phyloP scores from a whole-genome alignment of 139 green algal species.

The Protoeuglena noctilucae region DNA sequence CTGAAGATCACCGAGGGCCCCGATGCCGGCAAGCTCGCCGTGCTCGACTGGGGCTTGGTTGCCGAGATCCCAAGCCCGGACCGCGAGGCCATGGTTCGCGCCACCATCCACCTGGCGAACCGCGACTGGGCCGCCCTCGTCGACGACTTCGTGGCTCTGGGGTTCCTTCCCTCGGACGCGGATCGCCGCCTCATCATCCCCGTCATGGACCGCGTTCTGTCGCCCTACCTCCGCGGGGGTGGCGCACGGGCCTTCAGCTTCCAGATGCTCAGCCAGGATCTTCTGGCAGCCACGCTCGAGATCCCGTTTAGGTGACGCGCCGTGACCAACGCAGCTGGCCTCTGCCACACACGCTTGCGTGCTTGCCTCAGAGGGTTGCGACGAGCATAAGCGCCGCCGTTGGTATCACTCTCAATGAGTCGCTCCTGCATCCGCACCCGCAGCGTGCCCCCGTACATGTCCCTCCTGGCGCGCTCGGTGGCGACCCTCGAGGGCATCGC shows the following conservation, averaged over 20 bases:
- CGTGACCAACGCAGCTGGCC: too few relatives aligned
- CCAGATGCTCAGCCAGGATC: slow-evolving; percentile 30
- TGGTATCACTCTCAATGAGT: too few relatives aligned
- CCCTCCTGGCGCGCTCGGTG: slow-evolving; percentile 45
- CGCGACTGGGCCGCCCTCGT: slow-evolving; percentile 51
- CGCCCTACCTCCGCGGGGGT: slow-evolving; percentile 59
- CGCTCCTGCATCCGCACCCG: too few relatives aligned
- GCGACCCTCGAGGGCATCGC: slow-evolving; percentile 66
- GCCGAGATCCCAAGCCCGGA: slow-evolving; percentile 43
- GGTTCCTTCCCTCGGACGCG: slow-evolving; percentile 48
- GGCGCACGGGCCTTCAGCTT: slow-evolving; percentile 62
- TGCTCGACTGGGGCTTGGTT: slow-evolving; percentile 78
- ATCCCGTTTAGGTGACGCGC: too few relatives aligned
- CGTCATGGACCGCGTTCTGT: slow-evolving; percentile 58
- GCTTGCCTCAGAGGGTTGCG: too few relatives aligned
- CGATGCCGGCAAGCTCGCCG: slow-evolving; percentile 51
- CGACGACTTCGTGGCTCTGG: slow-evolving; percentile 64
- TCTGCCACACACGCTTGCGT: too few relatives aligned
- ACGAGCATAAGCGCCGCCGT: too few relatives aligned
- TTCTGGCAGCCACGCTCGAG: slow-evolving; percentile 54
- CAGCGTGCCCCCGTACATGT: slow-evolving; percentile 73
- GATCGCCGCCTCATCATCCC: slow-evolving; percentile 40
- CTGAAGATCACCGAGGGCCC: slow-evolving; percentile 31
- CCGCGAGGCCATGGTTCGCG: slow-evolving; percentile 52
- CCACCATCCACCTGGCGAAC: slow-evolving; percentile 67